A percentile compares a stretch with the other conserved stretches of the same genome.
Evolutionary conservation across 257 asterid genomes (phyloP).

Genomic region (Fraxinus excelsior): DNA sequence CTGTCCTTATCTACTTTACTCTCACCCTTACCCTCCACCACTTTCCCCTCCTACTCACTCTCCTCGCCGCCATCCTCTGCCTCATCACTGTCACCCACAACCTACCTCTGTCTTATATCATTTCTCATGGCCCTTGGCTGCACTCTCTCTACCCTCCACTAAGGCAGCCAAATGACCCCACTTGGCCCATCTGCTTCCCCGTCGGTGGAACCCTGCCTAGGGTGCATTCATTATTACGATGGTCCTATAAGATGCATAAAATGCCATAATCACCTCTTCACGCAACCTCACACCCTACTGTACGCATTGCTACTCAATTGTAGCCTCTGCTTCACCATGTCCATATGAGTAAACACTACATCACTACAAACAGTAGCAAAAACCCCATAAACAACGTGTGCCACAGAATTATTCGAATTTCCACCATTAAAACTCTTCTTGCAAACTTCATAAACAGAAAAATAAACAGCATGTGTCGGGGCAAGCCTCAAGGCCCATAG

Average conservation of each 20-base stretch:
- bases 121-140: too few species aligned
- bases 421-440: constrained; percentile 73
- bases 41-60: too few species aligned
- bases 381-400: constrained; percentile 79
- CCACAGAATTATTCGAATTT: constrained; percentile 57
- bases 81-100: too few species aligned
- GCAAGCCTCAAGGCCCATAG: too few species aligned
- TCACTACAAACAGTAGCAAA: constrained; percentile 88
- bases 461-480: too few species aligned
- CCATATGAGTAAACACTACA: constrained; percentile 92
- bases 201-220: constrained; percentile 80
- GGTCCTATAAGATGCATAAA: constrained; percentile 78
- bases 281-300: constrained; percentile 75
- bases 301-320: constrained; percentile 78
- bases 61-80: too few species aligned
- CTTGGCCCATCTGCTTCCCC: too few species aligned
- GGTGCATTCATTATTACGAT: constrained; percentile 97
- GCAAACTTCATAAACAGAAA: too few species aligned
- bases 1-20: too few species aligned
- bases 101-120: too few species aligned
- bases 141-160: constrained; percentile 49
- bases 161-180: constrained; percentile 86
- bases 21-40: too few species aligned
- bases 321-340: constrained; percentile 95
- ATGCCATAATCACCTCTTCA: constrained; percentile 78